Evolutionary conservation across 192 early-diverging fungal species (phyloP).

Genomic region (Podochytrium sp.): DNA sequence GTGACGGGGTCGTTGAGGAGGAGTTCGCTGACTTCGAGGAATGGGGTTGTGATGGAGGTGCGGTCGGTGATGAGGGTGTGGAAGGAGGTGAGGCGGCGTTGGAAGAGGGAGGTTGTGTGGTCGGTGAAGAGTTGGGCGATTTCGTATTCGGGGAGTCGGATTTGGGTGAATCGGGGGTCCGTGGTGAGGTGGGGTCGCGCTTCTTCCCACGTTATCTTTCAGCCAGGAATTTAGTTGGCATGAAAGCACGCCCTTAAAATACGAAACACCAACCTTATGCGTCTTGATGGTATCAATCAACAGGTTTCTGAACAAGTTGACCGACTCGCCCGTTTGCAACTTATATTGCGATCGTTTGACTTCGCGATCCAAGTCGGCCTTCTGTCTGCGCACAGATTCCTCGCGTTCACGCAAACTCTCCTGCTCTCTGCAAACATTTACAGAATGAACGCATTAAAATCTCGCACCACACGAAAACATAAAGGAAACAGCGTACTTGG

Average conservation of each 20-base stretch:
- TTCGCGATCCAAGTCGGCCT: constrained; percentile 41
- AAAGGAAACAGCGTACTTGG: constrained; percentile 7
- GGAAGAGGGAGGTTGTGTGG: constrained; percentile 42
- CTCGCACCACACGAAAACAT: constrained; percentile 10
- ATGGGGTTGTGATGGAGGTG: constrained; percentile 50
- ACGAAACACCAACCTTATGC: constrained; percentile 45
- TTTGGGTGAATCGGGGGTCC: constrained; percentile 49
- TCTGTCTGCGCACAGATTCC: constrained; percentile 54
- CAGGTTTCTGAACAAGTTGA: constrained; percentile 43
- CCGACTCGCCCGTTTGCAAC: constrained; percentile 47
- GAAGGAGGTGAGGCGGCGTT: constrained; percentile 48
- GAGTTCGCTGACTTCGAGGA: constrained; percentile 35
- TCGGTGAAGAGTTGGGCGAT: constrained; percentile 43
- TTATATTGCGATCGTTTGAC: constrained; percentile 31
- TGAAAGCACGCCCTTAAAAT: neutral
- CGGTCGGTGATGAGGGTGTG: constrained; percentile 42
- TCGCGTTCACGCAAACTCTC: constrained; percentile 61
- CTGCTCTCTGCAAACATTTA: constrained; percentile 47
- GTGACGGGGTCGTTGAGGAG: constrained; percentile 47
- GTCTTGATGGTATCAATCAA: constrained; percentile 57
- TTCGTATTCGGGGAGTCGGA: constrained; percentile 37
- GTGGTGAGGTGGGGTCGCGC: constrained; percentile 41
- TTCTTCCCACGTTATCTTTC: constrained; percentile 34
- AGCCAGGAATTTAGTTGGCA: neutral
- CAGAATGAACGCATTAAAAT: neutral